These are phyloP conservation scores for Lactarius indigo DNA, from an alignment of 768 basidiomycete species.

Conservation along the genomic window DNA sequence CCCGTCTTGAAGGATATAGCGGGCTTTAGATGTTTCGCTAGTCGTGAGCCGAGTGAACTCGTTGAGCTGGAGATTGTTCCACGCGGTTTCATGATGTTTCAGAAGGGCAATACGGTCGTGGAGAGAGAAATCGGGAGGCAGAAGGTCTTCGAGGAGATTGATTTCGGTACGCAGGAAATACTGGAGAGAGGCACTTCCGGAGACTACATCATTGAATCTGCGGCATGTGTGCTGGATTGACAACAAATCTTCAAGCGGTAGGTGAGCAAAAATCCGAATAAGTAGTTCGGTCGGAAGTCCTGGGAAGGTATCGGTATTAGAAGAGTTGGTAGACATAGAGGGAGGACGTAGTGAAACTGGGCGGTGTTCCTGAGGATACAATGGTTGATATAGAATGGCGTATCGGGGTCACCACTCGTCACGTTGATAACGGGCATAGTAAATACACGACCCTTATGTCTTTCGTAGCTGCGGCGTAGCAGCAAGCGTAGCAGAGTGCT, in stretches of 20 bases:
- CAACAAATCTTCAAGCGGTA: neutral
- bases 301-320: neutral
- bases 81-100: neutral
- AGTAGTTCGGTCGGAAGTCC: conserved; percentile 1
- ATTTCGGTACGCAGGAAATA: neutral
- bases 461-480: neutral
- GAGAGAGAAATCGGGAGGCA: neutral
- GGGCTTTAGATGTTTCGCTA: too few relatives aligned
- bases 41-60: neutral
- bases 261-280: neutral
- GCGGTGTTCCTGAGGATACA: neutral
- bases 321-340: neutral
- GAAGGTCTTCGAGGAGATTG: neutral
- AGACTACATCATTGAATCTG: neutral
- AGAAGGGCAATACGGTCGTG: conserved; percentile 1
- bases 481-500: neutral
- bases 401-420: neutral
- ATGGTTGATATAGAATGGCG: neutral
- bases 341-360: neutral
- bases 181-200: neutral
- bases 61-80: neutral
- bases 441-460: neutral
- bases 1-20: neutral
- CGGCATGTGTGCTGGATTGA: conserved; percentile 5
- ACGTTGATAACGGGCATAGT: neutral